Conservation (phyloP, 768 basidiomycete species). For the Pseudohyphozyma bogoriensis region DNA sequence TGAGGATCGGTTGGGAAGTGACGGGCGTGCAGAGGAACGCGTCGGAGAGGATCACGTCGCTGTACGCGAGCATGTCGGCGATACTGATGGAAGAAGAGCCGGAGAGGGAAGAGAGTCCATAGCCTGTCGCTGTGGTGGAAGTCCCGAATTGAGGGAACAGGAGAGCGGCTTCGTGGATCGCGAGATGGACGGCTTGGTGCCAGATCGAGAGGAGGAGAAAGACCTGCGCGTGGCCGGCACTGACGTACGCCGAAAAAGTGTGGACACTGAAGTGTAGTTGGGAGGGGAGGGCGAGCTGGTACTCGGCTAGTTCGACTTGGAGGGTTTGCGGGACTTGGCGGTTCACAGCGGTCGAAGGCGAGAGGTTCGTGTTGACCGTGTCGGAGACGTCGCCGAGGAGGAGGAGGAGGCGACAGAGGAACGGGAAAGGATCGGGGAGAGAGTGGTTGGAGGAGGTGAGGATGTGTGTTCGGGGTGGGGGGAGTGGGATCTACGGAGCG, state of each 20-base stretch:
- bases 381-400: not conserved
- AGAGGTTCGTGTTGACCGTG: not conserved
- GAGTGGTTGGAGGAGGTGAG: not conserved
- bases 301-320: not conserved
- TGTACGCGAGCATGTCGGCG: constrained; percentile 4
- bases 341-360: not conserved
- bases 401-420: not conserved
- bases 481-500: not conserved
- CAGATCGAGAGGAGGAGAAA: constrained; percentile 5
- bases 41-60: not conserved
- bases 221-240: not conserved
- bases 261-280: not conserved
- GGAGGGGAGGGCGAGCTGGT: not conserved
- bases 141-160: not conserved
- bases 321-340: not conserved
- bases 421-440: constrained; percentile 2
- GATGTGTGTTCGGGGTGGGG: not conserved
- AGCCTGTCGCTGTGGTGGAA: not conserved
- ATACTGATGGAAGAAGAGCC: not conserved
- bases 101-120: not conserved
- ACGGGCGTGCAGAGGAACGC: constrained; percentile 7
- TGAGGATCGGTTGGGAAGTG: constrained; percentile 3
- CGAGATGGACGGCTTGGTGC: constrained; percentile 5
- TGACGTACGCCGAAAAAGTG: not conserved
- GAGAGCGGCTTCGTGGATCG: not conserved